Percentiles rank a stretch among this genome's conserved stretches.
These are phyloP conservation scores for Chaetomium cochliodes DNA, from an alignment of 495 filamentous ascomycete species.

Conservation along the genomic window DNA sequence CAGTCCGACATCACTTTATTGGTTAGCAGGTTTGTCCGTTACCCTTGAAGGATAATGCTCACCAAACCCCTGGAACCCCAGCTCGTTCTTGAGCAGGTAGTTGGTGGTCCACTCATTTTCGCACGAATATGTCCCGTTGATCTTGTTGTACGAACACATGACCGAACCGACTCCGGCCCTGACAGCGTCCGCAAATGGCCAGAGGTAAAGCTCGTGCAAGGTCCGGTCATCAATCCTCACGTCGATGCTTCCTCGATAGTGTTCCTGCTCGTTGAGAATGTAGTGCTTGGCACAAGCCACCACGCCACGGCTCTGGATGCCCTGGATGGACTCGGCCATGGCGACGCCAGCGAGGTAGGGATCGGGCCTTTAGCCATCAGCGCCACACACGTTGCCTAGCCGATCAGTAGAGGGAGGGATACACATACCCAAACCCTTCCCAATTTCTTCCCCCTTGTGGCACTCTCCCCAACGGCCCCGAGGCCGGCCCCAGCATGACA, in stretches of 20 bases:
- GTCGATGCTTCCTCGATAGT: background rate
- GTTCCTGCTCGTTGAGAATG: conserved; percentile 12
- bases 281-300: conserved; percentile 6
- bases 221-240: background rate
- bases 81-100: conserved; percentile 13
- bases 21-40: background rate
- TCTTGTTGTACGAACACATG: conserved; percentile 14
- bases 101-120: conserved; percentile 3
- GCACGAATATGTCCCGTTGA: conserved; percentile 10
- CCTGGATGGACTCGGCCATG: conserved; percentile 9
- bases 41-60: background rate
- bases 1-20: conserved; percentile 3
- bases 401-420: background rate
- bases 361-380: background rate
- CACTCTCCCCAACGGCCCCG: conserved; percentile 4
- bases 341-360: conserved; percentile 9
- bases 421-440: conserved; percentile 8
- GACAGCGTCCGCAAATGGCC: conserved; percentile 11
- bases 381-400: background rate
- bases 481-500: conserved; percentile 5
- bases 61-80: conserved; percentile 7
- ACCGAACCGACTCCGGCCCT: background rate
- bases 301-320: conserved; percentile 8
- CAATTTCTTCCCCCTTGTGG: conserved; percentile 5
- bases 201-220: conserved; percentile 16